Evolutionary conservation across 2,329 filamentous ascomycete genomes (phyloP), one percentile per base, ranked within the genome.

Genomic region (Aphanocladium album): DNA sequence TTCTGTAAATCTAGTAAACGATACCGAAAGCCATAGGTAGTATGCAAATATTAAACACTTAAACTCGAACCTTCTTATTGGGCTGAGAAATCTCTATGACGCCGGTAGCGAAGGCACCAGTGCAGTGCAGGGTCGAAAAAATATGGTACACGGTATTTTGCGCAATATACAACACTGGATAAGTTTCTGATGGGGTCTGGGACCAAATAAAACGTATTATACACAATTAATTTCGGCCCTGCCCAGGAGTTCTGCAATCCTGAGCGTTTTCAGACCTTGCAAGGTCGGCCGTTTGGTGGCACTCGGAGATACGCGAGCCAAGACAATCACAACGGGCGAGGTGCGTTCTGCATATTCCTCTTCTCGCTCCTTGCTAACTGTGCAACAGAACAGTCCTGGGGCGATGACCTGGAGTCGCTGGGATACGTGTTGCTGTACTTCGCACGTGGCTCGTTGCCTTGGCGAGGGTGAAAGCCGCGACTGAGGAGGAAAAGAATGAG

Each of bases 361-460:
- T 46, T 33, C 11, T 19, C 16, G 35, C 30, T 52, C 1, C 45
- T 51, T 49, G 21, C 57, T 62, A 43, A 62, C 33, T 37, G 19
- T 23, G 25, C 17, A 5, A 37, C 35, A 83, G 86, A 89, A 74
- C 87, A 89, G 78, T 89, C 86, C 68, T 85, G 86, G 66, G 85
- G 87, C 76, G 87, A 89, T 69, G 87, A 90, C 70, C 88, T 90
- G 85, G 87, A 90, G 73, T 89, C 87, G 57, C 79, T 89, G 50
- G 87, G 87, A 66, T 89, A 89, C 70, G 86, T 89, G 65, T 87
- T 90, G 84, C 82, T 89, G 64, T 90, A 90, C 78, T 89, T 90
- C 79, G 88, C 84, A 77, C 86, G 86, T 74, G 87, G 87, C 61
- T 88, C 85, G 65, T 83, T 90, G 60, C 88, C 88, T 64, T 90